phyloP scores from a whole-genome alignment of 2,329 filamentous ascomycete genomes.

The Aspergillus vadensis region DNA sequence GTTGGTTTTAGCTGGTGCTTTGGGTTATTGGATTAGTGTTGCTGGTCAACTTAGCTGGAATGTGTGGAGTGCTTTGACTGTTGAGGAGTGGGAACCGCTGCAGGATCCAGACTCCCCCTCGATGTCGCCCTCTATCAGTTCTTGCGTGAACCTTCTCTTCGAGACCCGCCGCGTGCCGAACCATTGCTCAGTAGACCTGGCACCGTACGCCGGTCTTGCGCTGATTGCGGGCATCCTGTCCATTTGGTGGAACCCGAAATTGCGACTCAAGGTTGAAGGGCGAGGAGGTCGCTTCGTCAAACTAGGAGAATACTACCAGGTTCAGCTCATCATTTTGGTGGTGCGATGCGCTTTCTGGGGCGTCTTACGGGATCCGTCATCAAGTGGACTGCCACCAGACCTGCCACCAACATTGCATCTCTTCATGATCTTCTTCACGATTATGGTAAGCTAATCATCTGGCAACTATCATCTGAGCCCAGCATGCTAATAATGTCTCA shows the following conservation, averaged over 20 bases:
- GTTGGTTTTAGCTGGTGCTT: slow-evolving; percentile 45
- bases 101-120: slow-evolving; percentile 15
- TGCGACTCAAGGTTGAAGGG: slow-evolving; percentile 48
- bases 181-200: slow-evolving; percentile 34
- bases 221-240: slow-evolving; percentile 47
- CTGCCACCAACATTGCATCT: slow-evolving; percentile 40
- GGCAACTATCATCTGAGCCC: not conserved
- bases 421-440: slow-evolving; percentile 44
- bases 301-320: slow-evolving; percentile 49
- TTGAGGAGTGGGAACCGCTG: slow-evolving; percentile 16
- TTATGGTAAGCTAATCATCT: slow-evolving; percentile 35
- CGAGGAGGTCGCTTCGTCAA: slow-evolving; percentile 45
- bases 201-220: slow-evolving; percentile 39
- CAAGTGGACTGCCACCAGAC: slow-evolving; percentile 34
- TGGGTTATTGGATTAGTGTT: slow-evolving; percentile 47
- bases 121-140: slow-evolving; percentile 22
- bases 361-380: slow-evolving; percentile 43
- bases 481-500: slow-evolving; percentile 28
- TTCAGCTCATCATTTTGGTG: slow-evolving; percentile 49
- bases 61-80: slow-evolving; percentile 35
- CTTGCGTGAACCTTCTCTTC: slow-evolving; percentile 25
- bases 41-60: slow-evolving; percentile 48
- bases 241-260: slow-evolving; percentile 54
- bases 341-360: slow-evolving; percentile 48
- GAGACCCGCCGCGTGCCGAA: slow-evolving; percentile 25